Percentiles rank a stretch among this genome's conserved stretches.
Evolutionary conservation across 345 rosid species (phyloP).

Genomic region (Litchi chinensis): DNA sequence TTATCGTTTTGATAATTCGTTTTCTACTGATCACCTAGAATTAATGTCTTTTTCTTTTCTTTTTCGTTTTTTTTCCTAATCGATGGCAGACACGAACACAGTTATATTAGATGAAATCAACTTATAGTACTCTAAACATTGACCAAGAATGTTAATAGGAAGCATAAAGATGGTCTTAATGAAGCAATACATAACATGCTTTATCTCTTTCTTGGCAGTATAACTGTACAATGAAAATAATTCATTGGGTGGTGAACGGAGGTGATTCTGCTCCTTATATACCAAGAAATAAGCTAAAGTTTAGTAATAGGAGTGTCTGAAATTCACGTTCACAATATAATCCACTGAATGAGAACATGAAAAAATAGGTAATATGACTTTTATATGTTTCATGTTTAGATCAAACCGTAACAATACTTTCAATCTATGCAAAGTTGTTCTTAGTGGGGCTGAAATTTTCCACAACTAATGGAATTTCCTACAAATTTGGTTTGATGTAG

Average conservation of each 20-base stretch:
- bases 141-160: background rate
- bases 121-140: background rate
- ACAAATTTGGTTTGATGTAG: background rate
- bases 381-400: conserved; percentile 9
- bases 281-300: background rate
- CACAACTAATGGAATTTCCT: background rate
- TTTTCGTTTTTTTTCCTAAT: no score
- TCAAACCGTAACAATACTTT: conserved; percentile 13
- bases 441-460: conserved; percentile 27
- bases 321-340: background rate
- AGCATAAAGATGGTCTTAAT: background rate
- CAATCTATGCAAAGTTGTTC: conserved; percentile 10
- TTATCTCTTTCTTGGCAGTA: background rate
- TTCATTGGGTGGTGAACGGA: background rate
- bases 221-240: background rate
- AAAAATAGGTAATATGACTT: background rate
- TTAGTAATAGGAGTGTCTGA: background rate
- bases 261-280: background rate
- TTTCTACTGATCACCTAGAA: background rate
- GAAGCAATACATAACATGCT: background rate
- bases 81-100: background rate
- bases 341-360: background rate
- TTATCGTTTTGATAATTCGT: background rate
- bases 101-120: background rate
- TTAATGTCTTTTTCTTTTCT: background rate